Evolutionary conservation across 345 rosid genomes (phyloP).

Genomic region (Camelina hispida): DNA sequence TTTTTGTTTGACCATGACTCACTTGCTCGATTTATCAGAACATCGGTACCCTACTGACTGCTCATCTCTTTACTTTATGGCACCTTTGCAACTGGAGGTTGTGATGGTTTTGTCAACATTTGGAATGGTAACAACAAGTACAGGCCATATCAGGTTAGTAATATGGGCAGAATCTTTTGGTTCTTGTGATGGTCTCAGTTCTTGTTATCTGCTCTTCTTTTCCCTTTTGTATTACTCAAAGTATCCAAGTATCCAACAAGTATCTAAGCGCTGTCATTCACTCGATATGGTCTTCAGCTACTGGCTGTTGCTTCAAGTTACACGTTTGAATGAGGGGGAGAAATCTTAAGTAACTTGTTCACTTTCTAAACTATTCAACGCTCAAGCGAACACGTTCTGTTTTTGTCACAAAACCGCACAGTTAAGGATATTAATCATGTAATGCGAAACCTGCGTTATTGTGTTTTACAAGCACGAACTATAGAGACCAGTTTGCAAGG

Average conservation of each 20-base stretch:
- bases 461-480: neutral
- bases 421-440: too few relatives aligned
- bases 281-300: constrained; percentile 50
- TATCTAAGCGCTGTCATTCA: constrained; percentile 90
- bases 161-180: neutral
- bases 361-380: neutral
- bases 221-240: constrained; percentile 74
- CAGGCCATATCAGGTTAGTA: constrained; percentile 87
- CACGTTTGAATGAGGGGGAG: constrained; percentile 91
- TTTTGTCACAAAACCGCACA: too few relatives aligned
- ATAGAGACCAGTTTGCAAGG: neutral
- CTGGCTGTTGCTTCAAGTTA: constrained; percentile 62
- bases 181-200: neutral
- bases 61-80: constrained; percentile 36
- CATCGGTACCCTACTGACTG: constrained; percentile 53
- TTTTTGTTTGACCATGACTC: constrained; percentile 46
- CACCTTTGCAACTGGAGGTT: constrained; percentile 14
- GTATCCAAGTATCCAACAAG: constrained; percentile 89
- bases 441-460: too few relatives aligned
- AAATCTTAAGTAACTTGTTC: constrained; percentile 62
- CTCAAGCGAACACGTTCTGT: too few relatives aligned
- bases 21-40: constrained; percentile 60
- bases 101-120: constrained; percentile 79
- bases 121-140: too few relatives aligned
- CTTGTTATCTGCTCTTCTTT: neutral